A percentile compares a stretch with the other conserved stretches of the same genome.
These are phyloP conservation scores for Dendrobium chrysotoxum DNA, from an alignment of 106 monocot species.

Conservation along the genomic window DNA sequence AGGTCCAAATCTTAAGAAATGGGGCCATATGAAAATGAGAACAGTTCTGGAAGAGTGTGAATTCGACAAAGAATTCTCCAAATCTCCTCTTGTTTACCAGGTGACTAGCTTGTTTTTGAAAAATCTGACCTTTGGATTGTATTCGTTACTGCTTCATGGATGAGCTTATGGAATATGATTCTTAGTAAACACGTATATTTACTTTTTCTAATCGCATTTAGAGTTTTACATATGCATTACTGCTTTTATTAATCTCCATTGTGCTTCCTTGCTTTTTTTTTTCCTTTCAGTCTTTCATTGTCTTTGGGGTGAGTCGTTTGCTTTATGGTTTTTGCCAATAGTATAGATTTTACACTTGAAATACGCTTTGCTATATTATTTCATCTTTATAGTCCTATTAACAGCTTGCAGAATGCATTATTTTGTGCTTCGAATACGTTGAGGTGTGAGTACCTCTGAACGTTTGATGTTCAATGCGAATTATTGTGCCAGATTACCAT, in stretches of 20 bases:
- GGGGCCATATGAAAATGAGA: slow-evolving; percentile 96
- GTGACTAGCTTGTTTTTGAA: slow-evolving; percentile 21
- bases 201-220: background rate
- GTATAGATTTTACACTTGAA: too few relatives aligned
- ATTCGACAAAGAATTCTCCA: slow-evolving; percentile 78
- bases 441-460: too few relatives aligned
- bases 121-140: background rate
- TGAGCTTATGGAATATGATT: background rate
- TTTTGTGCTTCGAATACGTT: too few relatives aligned
- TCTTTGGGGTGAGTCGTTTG: too few relatives aligned
- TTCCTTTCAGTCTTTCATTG: background rate
- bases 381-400: too few relatives aligned
- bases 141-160: background rate
- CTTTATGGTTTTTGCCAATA: too few relatives aligned
- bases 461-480: too few relatives aligned
- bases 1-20: slow-evolving; percentile 67
- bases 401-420: too few relatives aligned
- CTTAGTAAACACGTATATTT: background rate
- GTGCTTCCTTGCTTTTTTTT: background rate
- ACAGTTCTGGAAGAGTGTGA: slow-evolving; percentile 51
- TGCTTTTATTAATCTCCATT: background rate
- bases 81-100: slow-evolving; percentile 88
- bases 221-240: background rate
- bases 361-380: too few relatives aligned
- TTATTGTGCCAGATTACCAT: too few relatives aligned